Conservation (phyloP, 2,329 filamentous ascomycete species). For the Talaromyces islandicus region DNA sequence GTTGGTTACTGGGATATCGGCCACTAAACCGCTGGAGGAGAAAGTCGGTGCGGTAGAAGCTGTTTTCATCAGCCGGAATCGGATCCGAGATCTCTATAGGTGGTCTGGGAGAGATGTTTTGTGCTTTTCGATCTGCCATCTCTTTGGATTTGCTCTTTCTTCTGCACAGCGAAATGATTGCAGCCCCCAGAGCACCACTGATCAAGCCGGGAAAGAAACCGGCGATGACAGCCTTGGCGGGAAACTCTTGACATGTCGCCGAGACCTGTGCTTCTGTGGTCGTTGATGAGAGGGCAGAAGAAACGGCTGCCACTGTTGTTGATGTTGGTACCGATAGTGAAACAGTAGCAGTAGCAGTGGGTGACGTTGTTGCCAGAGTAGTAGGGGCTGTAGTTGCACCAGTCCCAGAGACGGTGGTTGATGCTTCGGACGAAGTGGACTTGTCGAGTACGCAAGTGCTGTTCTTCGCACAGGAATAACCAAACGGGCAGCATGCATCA, state of each 20-base stretch:
- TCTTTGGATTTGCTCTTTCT: conserved; percentile 21
- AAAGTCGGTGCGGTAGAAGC: conserved; percentile 40
- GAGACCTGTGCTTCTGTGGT: conserved; percentile 13
- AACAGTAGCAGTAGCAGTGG: conserved; percentile 1
- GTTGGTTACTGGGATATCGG: conserved; percentile 17
- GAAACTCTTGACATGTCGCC: conserved; percentile 32
- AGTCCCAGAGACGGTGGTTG: conserved; percentile 5
- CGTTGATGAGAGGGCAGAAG: conserved; percentile 15
- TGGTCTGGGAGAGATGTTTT: conserved; percentile 21
- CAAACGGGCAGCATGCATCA: conserved; percentile 40
- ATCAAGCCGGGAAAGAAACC: conserved; percentile 43
- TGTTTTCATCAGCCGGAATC: conserved; percentile 34
- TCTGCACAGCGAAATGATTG: conserved; percentile 42
- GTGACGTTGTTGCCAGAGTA: conserved; percentile 12
- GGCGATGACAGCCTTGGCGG: conserved; percentile 34
- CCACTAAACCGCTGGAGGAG: conserved; percentile 24
- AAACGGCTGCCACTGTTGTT: conserved; percentile 12
- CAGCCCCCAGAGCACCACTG: conserved; percentile 46
- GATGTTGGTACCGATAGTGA: conserved; percentile 13
- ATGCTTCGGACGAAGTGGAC: conserved; percentile 16
- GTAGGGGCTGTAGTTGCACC: conserved; percentile 15
- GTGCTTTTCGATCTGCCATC: conserved; percentile 2
- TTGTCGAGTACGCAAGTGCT: conserved; percentile 24
- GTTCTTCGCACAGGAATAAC: conserved; percentile 36
- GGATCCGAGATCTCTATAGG: conserved; percentile 36